These are phyloP conservation scores for maize (Zea mays) DNA, from an alignment of 176 grass and related monocot species.

Conservation along the genomic window Zm-B73-REFERENCE-NAM-5.0 NC_050097.1:22739501-22740000, in stretches of 20 bases:
- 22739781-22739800: background rate
- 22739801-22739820: conserved; percentile 33
- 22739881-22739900: conserved; percentile 11
- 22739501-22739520: conserved; percentile 34
- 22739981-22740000: background rate
- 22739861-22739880: background rate
- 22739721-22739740: background rate
- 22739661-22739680: background rate
- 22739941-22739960: background rate
- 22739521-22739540: conserved; percentile 47
- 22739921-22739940: background rate
- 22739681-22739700: too few relatives aligned
- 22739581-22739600: conserved; percentile 30
- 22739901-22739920: background rate
- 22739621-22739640: conserved; percentile 6
- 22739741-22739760: background rate
- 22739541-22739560: conserved; percentile 43
- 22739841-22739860: background rate
- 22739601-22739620: conserved; percentile 12
- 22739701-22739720: background rate
- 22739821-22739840: background rate
- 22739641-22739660: conserved; percentile 11
- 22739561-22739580: background rate
- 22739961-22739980: background rate
- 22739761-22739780: background rate